Evolutionary conservation across 1,284 basidiomycete species (phyloP).

Genomic region (Retiboletus fuscus): DNA sequence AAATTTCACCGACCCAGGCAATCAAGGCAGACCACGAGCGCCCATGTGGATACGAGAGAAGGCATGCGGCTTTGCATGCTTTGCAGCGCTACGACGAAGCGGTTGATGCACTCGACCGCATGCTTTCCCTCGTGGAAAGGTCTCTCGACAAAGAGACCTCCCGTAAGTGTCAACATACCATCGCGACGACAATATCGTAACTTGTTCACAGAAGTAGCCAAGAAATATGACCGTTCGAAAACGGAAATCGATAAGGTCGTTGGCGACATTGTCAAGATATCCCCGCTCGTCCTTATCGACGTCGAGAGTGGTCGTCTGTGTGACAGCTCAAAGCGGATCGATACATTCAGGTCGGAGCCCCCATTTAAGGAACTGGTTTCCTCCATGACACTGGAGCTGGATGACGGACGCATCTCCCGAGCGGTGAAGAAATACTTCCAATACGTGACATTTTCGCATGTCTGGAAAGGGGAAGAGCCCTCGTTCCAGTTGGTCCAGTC

Average conservation of each 20-base stretch:
- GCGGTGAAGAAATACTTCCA: too few species aligned
- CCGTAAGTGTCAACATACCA: constrained; percentile 2
- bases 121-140: constrained; percentile 9
- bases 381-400: too few species aligned
- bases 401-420: too few species aligned
- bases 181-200: too few species aligned
- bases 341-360: constrained; percentile 22
- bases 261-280: neutral
- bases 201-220: neutral
- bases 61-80: constrained; percentile 13
- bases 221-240: constrained; percentile 9
- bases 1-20: constrained; percentile 3
- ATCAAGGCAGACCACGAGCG: constrained; percentile 1
- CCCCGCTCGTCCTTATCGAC: constrained; percentile 26
- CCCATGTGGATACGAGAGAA: constrained; percentile 19
- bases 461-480: too few species aligned
- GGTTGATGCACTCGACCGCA: neutral
- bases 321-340: constrained; percentile 1
- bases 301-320: constrained; percentile 25
- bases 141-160: constrained; percentile 5
- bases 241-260: neutral
- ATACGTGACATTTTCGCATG: too few species aligned
- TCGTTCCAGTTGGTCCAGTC: too few species aligned
- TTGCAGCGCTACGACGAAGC: too few species aligned
- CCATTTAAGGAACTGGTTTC: constrained; percentile 21